Evolutionary conservation across 805 yeast species (phyloP).

Genomic region (Barnettozyma wickerhamii): DNA sequence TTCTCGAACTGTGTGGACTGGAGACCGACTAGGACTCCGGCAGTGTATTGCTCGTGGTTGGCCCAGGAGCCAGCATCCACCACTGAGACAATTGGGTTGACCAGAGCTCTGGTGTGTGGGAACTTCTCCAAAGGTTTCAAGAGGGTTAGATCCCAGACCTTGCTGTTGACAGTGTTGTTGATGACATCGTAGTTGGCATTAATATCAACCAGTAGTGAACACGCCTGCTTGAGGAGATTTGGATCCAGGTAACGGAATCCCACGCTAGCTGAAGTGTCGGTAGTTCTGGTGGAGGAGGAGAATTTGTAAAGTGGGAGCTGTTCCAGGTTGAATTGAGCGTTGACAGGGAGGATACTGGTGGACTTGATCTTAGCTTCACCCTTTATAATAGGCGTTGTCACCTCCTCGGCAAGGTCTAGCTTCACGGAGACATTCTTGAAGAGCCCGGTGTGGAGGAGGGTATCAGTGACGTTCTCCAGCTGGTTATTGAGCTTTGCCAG

Average conservation of each 20-base stretch:
- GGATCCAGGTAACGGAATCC: constrained; percentile 34
- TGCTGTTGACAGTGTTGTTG: constrained; percentile 39
- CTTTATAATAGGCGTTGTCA: constrained; percentile 8
- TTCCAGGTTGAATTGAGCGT: constrained; percentile 37
- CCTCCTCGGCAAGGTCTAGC: constrained; percentile 35
- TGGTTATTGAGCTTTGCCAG: constrained; percentile 36
- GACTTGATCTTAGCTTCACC: constrained; percentile 3
- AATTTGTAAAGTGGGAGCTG: constrained; percentile 30
- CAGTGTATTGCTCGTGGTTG: constrained; percentile 45
- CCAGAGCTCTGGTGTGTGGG: constrained; percentile 43
- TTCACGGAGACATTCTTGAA: constrained; percentile 37
- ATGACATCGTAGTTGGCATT: constrained; percentile 46
- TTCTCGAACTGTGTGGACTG: constrained; percentile 30
- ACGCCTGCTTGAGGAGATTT: constrained; percentile 58
- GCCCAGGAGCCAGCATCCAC: constrained; percentile 45
- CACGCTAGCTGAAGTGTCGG: constrained; percentile 31
- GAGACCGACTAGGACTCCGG: constrained; percentile 47
- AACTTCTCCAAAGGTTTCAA: constrained; percentile 41
- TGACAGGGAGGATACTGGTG: constrained; percentile 35
- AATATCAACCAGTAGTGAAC: constrained; percentile 41
- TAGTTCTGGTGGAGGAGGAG: constrained; percentile 31
- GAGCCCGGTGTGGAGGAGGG: constrained; percentile 40
- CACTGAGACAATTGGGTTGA: constrained; percentile 43
- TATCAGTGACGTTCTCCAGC: constrained; percentile 30
- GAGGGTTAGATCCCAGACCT: constrained; percentile 44